phyloP scores from a whole-genome alignment of 2,329 filamentous ascomycete genomes.

The Coniochaeta hoffmannii region DNA sequence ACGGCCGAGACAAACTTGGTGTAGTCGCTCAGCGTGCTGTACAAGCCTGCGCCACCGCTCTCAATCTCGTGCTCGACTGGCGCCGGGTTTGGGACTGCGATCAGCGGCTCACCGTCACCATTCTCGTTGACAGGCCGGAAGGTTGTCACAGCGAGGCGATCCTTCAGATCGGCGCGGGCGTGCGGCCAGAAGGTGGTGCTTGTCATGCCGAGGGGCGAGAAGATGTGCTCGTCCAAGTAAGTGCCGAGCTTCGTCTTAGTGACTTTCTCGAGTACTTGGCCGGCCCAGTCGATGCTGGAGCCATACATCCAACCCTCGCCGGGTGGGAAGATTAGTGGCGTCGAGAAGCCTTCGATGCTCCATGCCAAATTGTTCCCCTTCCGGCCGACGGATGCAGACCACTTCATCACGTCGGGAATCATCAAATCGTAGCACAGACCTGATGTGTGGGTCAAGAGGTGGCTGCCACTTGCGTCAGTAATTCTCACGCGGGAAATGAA shows the following conservation, averaged over 20 bases:
- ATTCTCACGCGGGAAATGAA: too few relatives aligned
- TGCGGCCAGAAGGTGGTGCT: slow-evolving; percentile 16
- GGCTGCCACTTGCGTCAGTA: slow-evolving; percentile 12
- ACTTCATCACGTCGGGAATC: slow-evolving; percentile 30
- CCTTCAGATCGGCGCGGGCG: background rate
- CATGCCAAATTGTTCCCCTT: slow-evolving; percentile 22
- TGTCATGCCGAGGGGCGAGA: slow-evolving; percentile 17
- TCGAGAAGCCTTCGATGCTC: slow-evolving; percentile 28
- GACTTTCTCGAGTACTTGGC: slow-evolving; percentile 31
- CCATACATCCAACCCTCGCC: slow-evolving; percentile 44
- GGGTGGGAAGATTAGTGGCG: slow-evolving; percentile 35
- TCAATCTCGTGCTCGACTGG: slow-evolving; percentile 26
- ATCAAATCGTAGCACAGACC: slow-evolving; percentile 37
- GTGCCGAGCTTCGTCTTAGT: slow-evolving; percentile 26
- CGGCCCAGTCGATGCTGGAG: slow-evolving; percentile 37
- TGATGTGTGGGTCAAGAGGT: slow-evolving; percentile 41
- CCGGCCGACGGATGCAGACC: slow-evolving; percentile 28
- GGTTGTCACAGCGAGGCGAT: background rate
- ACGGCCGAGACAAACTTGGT: slow-evolving; percentile 25
- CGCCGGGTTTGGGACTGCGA: slow-evolving; percentile 5
- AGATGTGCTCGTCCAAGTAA: slow-evolving; percentile 17
- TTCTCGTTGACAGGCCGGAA: background rate
- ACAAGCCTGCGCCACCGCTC: slow-evolving; percentile 36
- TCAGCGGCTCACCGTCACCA: background rate
- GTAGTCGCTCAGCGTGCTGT: slow-evolving; percentile 33